Conservation (phyloP, 2,329 filamentous ascomycete genomes). For the Colletotrichum sp. region DNA sequence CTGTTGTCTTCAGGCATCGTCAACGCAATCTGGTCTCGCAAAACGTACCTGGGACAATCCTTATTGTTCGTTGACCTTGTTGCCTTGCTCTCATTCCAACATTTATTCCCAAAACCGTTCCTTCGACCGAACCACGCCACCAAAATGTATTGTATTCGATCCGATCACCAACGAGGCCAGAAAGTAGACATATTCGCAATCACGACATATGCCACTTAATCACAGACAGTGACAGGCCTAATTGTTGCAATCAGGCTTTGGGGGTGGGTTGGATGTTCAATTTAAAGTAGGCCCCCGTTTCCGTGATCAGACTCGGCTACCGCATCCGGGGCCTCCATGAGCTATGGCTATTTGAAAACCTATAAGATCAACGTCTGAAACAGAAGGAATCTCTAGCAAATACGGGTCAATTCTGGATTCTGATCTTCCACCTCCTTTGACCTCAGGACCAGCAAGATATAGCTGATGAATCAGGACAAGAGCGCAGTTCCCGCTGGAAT, state of each 20-base stretch:
- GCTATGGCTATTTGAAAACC: background rate
- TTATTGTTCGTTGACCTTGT: background rate
- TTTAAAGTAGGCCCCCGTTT: background rate
- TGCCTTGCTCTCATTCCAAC: background rate
- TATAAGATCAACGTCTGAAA: accelerated
- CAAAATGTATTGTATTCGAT: background rate
- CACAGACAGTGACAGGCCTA: no score
- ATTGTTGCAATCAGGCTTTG: background rate
- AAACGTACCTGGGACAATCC: background rate
- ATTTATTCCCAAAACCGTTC: background rate
- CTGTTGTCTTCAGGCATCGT: no score
- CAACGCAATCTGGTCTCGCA: background rate
- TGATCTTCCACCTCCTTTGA: background rate
- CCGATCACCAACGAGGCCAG: background rate
- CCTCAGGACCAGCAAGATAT: background rate
- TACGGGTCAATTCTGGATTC: no score
- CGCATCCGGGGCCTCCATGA: background rate
- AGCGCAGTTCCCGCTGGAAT: background rate
- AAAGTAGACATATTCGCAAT: background rate
- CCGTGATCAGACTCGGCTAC: background rate
- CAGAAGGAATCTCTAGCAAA: background rate
- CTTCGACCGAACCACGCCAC: background rate
- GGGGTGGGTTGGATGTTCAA: background rate
- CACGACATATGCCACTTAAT: no score
- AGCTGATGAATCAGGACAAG: background rate